phyloP scores from a whole-genome alignment of 2,329 filamentous ascomycete species.

The Alternaria brassicicola region DNA sequence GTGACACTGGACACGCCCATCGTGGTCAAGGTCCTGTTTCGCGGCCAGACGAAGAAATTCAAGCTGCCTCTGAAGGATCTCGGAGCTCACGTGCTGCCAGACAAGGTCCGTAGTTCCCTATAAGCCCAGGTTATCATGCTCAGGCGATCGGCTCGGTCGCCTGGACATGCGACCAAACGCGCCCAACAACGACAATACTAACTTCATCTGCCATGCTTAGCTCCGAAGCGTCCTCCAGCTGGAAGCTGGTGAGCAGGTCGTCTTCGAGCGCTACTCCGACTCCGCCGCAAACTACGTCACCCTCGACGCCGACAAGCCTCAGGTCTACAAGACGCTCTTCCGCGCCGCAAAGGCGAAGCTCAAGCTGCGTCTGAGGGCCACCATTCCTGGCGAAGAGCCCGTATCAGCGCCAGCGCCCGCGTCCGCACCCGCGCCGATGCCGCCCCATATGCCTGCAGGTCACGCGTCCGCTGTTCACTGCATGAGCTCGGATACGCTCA shows the following conservation, averaged over 20 bases:
- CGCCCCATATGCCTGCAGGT: constrained; percentile 15
- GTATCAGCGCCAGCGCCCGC: constrained; percentile 23
- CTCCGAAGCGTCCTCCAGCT: constrained; percentile 72
- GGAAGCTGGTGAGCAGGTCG: constrained; percentile 64
- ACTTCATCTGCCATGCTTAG: constrained; percentile 24
- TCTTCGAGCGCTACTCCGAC: constrained; percentile 94
- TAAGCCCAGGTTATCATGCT: neutral
- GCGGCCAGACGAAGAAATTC: constrained; percentile 78
- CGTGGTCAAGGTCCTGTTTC: constrained; percentile 82
- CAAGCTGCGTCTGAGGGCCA: constrained; percentile 88
- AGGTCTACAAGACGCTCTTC: constrained; percentile 96
- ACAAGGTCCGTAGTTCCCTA: constrained; percentile 71
- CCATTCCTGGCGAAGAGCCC: constrained; percentile 61
- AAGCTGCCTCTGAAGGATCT: constrained; percentile 90
- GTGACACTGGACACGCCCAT: constrained; percentile 73
- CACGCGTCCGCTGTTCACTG: constrained; percentile 31
- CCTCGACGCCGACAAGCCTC: constrained; percentile 75
- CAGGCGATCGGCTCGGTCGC: neutral
- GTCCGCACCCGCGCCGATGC: constrained; percentile 22
- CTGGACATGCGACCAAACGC: neutral
- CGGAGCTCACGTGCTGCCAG: constrained; percentile 72
- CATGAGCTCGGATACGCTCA: constrained; percentile 37
- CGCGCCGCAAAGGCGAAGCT: constrained; percentile 97
- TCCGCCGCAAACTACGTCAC: constrained; percentile 81
- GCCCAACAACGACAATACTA: constrained; percentile 13